A percentile compares a stretch with the other conserved stretches of the same genome.
phyloP scores from a whole-genome alignment of 2,329 filamentous ascomycete genomes.

The Colletotrichum tropicicola region DNA sequence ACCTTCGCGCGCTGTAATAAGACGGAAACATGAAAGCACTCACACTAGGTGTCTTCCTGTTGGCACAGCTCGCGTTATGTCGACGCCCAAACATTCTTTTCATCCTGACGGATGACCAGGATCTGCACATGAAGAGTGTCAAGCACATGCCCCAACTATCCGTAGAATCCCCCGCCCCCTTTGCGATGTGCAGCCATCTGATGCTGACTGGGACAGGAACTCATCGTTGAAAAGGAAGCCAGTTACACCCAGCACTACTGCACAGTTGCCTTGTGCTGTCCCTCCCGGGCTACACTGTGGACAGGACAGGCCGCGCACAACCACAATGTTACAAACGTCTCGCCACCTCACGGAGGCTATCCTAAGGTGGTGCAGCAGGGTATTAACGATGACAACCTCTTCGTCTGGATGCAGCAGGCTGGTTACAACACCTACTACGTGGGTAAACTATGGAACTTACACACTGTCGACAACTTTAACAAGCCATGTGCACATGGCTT shows the following conservation, averaged over 20 bases:
- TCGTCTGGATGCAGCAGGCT: constrained; percentile 58
- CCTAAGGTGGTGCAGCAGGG: constrained; percentile 59
- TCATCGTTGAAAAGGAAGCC: constrained; percentile 31
- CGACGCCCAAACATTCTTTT: constrained; percentile 37
- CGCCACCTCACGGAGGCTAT: constrained; percentile 40
- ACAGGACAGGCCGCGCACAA: constrained; percentile 38
- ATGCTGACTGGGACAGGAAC: not conserved
- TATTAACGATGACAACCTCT: constrained; percentile 58
- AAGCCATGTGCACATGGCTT: constrained; percentile 62
- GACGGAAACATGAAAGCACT: no score
- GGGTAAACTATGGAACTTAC: constrained; percentile 61
- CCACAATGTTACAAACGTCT: constrained; percentile 37
- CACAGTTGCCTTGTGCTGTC: constrained; percentile 39
- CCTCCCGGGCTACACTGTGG: constrained; percentile 35
- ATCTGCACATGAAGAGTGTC: constrained; percentile 26
- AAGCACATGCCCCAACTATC: not conserved
- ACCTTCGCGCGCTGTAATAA: no score
- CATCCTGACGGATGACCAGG: constrained; percentile 39
- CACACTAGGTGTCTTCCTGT: no score
- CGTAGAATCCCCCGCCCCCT: no score
- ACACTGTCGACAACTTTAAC: constrained; percentile 57
- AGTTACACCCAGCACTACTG: constrained; percentile 39
- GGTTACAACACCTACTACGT: constrained; percentile 63
- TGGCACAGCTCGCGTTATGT: no score
- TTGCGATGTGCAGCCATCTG: not conserved